These are phyloP conservation scores for Prunus dulcis DNA, from an alignment of 306 rosid species.

Conservation along the genomic window DNA sequence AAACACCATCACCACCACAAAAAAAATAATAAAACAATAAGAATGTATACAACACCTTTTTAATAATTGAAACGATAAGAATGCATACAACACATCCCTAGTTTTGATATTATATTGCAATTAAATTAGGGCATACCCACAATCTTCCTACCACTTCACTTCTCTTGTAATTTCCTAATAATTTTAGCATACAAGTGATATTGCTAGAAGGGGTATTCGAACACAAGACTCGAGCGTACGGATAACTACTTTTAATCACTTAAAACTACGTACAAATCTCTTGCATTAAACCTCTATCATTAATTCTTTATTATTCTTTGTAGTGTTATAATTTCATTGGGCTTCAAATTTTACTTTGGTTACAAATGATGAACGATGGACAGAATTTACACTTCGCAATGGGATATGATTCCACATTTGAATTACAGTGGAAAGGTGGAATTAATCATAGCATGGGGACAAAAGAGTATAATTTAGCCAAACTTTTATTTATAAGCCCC, in stretches of 20 bases:
- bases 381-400: background rate
- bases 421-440: background rate
- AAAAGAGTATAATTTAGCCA: background rate
- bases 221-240: too few species aligned
- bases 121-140: background rate
- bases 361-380: background rate
- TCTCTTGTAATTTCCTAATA: too few species aligned
- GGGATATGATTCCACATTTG: background rate
- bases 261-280: too few species aligned
- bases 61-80: constrained; percentile 25
- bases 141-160: background rate
- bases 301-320: too few species aligned
- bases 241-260: too few species aligned
- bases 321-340: too few species aligned
- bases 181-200: too few species aligned
- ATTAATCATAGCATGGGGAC: background rate
- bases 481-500: background rate
- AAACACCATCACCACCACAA: constrained; percentile 39
- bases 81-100: background rate
- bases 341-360: too few species aligned
- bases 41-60: background rate
- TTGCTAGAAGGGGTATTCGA: fast-evolving
- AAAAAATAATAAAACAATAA: constrained; percentile 10
- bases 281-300: too few species aligned
- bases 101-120: background rate